Evolutionary conservation across 2,329 filamentous ascomycete genomes (phyloP).

Genomic region (Talaromyces sp.): DNA sequence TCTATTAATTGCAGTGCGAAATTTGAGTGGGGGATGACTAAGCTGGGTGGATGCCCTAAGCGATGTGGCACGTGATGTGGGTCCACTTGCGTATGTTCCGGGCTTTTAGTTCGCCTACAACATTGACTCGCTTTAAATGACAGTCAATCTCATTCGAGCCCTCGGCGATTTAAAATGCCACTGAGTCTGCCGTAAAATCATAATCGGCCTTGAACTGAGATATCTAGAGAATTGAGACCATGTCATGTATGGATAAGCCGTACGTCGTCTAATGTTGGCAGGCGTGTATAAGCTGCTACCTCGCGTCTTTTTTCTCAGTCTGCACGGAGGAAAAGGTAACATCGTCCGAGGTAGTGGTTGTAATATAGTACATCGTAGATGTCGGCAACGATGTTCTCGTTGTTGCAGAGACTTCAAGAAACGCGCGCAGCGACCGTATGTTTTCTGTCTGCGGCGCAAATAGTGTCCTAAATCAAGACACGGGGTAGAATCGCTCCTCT

Average conservation of each 20-base stretch:
- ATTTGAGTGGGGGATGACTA: slow-evolving; percentile 39
- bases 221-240: not conserved
- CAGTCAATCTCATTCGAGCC: too few relatives aligned
- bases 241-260: not conserved
- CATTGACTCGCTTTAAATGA: too few relatives aligned
- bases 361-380: not conserved
- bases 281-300: not conserved
- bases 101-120: too few relatives aligned
- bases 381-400: not conserved
- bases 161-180: too few relatives aligned
- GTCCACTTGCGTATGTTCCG: too few relatives aligned
- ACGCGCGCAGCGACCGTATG: not conserved
- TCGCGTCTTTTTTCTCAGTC: not conserved
- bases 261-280: not conserved
- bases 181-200: not conserved
- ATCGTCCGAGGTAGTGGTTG: not conserved
- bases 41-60: slow-evolving; percentile 31
- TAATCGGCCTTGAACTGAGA: not conserved
- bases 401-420: not conserved
- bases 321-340: not conserved
- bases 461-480: not conserved
- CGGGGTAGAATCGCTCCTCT: not conserved
- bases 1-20: slow-evolving; percentile 35
- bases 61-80: slow-evolving; percentile 25
- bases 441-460: not conserved